Evolutionary conservation across 257 asterid species (phyloP), one percentile per base, ranked within the genome.

Genomic region (Solanum neorickii): DNA sequence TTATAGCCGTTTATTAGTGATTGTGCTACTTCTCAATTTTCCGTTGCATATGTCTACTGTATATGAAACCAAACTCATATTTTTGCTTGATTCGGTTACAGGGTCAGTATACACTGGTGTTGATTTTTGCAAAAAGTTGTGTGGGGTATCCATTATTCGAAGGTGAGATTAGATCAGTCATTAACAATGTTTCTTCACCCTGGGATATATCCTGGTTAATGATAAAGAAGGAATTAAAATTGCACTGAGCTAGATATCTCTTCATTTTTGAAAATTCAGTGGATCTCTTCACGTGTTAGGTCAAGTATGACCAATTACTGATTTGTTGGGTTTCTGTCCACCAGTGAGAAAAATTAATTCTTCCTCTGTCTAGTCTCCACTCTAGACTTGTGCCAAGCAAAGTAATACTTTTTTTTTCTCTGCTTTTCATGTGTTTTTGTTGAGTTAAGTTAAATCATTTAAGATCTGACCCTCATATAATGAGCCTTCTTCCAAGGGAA

Each of bases 41-140:
- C 85, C 21, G 39, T 59, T 87, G 83, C 78, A 52, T 31, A 39
- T 39, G 29, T 27, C 66, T 73, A 29, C 41, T 83, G 60, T 73
- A 83, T 88, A 56, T 52, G n/a, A 84, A 46, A 39, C 37, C 42
- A 15, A 66, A 59, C 77, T 88, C 87, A 76, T 52, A 60, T 73
- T 83, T 89, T 75, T 27, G 15, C 62, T 88, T 88, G 62, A 29
- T 72, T 88, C 75, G 84, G 85, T 83, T 93, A 89, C 94, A 97
- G 99, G 94, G 46, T 96, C 98, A 3, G 92, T 94, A 25, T 97
- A 96, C 87, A 94, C 92, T 85, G 99, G 99, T 87, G 99, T 97
- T 83, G 99, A 97, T 91, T 97, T 97, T 90, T 97, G 99, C 99
- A 97, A 97, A 98, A 97, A 96, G 92, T 90, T 97, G 68, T 97